Percentiles rank a stretch among this genome's conserved stretches.
Conservation (phyloP, 768 basidiomycete species). For the Terana coerulea region DNA sequence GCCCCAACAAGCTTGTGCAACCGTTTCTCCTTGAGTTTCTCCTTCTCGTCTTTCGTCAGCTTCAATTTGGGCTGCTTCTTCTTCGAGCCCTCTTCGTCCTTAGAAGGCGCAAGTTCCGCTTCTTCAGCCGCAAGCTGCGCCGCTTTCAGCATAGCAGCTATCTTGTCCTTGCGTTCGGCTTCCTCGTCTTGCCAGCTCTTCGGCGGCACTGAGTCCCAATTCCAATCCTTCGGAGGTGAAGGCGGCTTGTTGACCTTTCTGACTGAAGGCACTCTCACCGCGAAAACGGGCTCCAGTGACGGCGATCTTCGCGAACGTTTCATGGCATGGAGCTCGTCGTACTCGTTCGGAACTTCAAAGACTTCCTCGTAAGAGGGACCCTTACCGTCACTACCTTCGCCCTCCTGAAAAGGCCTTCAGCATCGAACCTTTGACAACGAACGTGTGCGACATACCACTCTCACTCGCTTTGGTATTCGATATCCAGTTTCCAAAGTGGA, state of each 20-base stretch:
- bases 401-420: slow-evolving; percentile 18
- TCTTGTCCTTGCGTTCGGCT: slow-evolving; percentile 17
- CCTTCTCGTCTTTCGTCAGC: slow-evolving; percentile 53
- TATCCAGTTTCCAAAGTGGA: slow-evolving; percentile 69
- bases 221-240: background rate
- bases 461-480: slow-evolving; percentile 77
- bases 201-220: slow-evolving; percentile 31
- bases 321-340: slow-evolving; percentile 12
- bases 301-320: slow-evolving; percentile 17
- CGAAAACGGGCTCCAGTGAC: slow-evolving; percentile 12
- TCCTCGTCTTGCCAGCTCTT: slow-evolving; percentile 34
- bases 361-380: background rate
- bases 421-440: background rate
- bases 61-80: slow-evolving; percentile 33
- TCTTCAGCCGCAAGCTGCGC: slow-evolving; percentile 24
- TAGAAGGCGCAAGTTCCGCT: slow-evolving; percentile 25
- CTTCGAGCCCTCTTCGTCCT: slow-evolving; percentile 22
- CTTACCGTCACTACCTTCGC: slow-evolving; percentile 15
- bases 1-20: slow-evolving; percentile 80
- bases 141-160: slow-evolving; percentile 14
- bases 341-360: background rate
- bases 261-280: background rate
- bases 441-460: slow-evolving; percentile 30
- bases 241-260: background rate
- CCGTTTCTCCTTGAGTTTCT: slow-evolving; percentile 75